Evolutionary conservation across 768 basidiomycete species (phyloP), one percentile per base, ranked within the genome.

Genomic region (Xerocomellus amylosporus): DNA sequence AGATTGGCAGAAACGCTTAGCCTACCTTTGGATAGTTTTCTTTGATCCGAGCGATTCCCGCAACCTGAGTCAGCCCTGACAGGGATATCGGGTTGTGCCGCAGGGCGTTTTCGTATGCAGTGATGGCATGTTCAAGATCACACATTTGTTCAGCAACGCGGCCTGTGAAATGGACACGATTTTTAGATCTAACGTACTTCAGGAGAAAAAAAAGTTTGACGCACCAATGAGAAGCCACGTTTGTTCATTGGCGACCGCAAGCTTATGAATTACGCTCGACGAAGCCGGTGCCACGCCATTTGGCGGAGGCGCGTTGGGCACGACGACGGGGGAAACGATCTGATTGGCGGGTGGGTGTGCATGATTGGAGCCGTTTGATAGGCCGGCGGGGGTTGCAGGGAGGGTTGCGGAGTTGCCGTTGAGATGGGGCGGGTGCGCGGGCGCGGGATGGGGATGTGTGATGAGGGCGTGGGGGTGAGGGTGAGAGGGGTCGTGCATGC

Each of bases 111-210:
- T 98, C 96, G 75, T 98, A 99, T 56, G 94, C 93, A 41, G 83
- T 83, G 63, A 93, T 79, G 45, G 97, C 96, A 59, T 93, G 87
- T 67, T 97, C 94, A 65, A 91, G 80, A 77, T 98, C 92, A 59
- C 86, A 83, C 85, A 98, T 90, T 70, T 95, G 92, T 72, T 98
- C 97, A 46, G 95, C 93, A 51, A 97, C 90, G 51, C 90, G 86
- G 50, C 94, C 95, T 98, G 75, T 64, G 70, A 73, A 61, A 63
- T 41, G 55, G 56, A 36, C 48, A 33, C 56, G 46, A 44, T 31
- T 53, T 53, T 71, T 56, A 70, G 62, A 37, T 22, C 38, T 17
- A 28, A 30, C n/a, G 33, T 26, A 31, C 13, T 31, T 24, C 26
- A 19, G 37, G 15, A 45, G 17, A 50, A 59, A 52, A 30, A 28